Evolutionary conservation across 768 basidiomycete species (phyloP), one percentile per base, ranked within the genome.

Genomic region (Erythrobasidium yunnanense): DNA sequence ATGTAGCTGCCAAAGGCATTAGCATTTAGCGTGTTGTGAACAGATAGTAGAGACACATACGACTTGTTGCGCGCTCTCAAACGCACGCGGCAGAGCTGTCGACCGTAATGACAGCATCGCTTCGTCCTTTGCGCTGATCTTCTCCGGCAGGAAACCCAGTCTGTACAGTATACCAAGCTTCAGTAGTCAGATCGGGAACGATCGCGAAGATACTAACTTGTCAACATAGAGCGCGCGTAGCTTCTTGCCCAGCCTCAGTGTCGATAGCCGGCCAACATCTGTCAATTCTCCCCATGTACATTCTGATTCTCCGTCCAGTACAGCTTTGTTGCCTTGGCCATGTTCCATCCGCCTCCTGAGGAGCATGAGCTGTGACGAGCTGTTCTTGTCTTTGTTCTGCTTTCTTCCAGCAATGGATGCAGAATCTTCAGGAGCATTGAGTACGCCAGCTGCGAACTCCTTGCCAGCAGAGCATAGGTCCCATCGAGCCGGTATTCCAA

Each of bases 11-110:
- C 11, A 42, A n/a, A 42, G 38, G 38, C n/a, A 42, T 42, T 11
- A 42, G n/a, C n/a, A n/a, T n/a, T n/a, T n/a, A n/a, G n/a, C n/a
- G n/a, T n/a, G n/a, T n/a, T n/a, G n/a, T n/a, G n/a, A n/a, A n/a
- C n/a, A n/a, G n/a, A n/a, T n/a, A n/a, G n/a, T n/a, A n/a, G n/a
- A n/a, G n/a, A n/a, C n/a, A 42, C 38, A n/a, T n/a, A 86, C 78
- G 34, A 88, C 78, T 69, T 89, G 83, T 69, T 86, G 84, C 18
- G 88, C 75, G 0, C 84, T 84, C 70, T 88, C 86, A 17, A 84
- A 83, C 4, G 87, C 88, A 33, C 88, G 80, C 0, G 87, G 82
- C 74, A 90, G 82, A 71, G 87, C 85, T 1, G 88, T 90, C 17
- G 83, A 85, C 51, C 85, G 53, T 27, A 72, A 70, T 13, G 42